Evolutionary conservation across 179 eudicot genomes (phyloP).

Genomic region (Nepenthes alata): DNA sequence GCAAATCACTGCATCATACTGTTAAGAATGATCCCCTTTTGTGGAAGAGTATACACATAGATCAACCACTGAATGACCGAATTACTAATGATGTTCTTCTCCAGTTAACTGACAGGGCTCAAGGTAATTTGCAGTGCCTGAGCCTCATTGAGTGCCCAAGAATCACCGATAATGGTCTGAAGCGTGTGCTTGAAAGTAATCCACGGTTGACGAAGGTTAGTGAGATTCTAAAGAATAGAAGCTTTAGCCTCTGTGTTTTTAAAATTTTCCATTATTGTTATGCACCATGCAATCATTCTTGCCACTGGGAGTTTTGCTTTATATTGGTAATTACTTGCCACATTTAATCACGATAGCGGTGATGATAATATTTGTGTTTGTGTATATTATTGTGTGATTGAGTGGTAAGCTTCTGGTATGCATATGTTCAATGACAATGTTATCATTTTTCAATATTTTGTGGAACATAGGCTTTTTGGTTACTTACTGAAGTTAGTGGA

Average conservation of each 20-base stretch:
- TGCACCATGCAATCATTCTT: too few relatives aligned
- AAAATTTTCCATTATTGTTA: too few relatives aligned
- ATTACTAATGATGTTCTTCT: slow-evolving; percentile 35
- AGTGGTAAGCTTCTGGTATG: too few relatives aligned
- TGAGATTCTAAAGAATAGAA: not conserved
- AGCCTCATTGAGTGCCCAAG: slow-evolving; percentile 28
- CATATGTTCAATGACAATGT: too few relatives aligned
- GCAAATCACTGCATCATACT: slow-evolving; percentile 29
- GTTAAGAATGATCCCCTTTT: slow-evolving; percentile 40
- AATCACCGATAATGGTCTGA: slow-evolving; percentile 32
- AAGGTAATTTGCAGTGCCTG: slow-evolving; percentile 39
- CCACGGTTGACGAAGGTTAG: slow-evolving; percentile 41
- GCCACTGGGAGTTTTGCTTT: too few relatives aligned
- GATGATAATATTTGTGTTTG: too few relatives aligned
- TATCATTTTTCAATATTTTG: too few relatives aligned
- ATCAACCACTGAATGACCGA: slow-evolving; percentile 21
- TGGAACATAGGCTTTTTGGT: not conserved
- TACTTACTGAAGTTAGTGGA: too few relatives aligned
- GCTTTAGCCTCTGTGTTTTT: too few relatives aligned
- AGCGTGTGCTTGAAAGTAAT: slow-evolving; percentile 32
- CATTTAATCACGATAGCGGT: too few relatives aligned
- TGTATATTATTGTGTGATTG: too few relatives aligned
- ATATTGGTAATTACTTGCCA: too few relatives aligned
- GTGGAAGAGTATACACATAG: slow-evolving; percentile 32
- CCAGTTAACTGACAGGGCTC: slow-evolving; percentile 33